phyloP scores from a whole-genome alignment of 495 filamentous ascomycete genomes.

The Neurospora intermedia region DNA sequence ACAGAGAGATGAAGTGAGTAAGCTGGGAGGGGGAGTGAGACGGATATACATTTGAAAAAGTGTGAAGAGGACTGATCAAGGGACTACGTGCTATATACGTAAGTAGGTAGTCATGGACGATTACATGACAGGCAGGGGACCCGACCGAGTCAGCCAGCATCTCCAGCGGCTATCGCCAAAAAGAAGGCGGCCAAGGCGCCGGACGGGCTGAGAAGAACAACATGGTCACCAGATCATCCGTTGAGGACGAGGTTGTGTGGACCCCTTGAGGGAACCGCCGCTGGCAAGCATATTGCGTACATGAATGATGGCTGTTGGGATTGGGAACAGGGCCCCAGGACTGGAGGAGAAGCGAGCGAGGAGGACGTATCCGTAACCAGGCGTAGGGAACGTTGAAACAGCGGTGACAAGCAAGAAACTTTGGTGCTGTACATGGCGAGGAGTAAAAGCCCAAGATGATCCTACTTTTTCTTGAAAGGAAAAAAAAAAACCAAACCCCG shows the following conservation, averaged over 20 bases:
- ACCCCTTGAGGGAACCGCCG: constrained; percentile 10
- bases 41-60: not conserved
- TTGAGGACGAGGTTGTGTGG: constrained; percentile 20
- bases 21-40: not conserved
- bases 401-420: not conserved
- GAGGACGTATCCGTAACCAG: not conserved
- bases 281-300: constrained; percentile 1
- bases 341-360: not conserved
- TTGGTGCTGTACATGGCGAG: not conserved
- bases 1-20: constrained; percentile 7
- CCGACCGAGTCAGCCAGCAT: not conserved
- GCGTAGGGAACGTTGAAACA: not conserved
- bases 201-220: constrained; percentile 20
- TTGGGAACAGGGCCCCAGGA: not conserved
- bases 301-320: not conserved
- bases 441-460: not conserved
- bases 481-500: not conserved
- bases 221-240: constrained; percentile 28
- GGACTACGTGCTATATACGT: not conserved
- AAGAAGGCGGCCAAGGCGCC: constrained; percentile 11
- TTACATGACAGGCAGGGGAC: not conserved
- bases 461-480: not conserved
- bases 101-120: not conserved
- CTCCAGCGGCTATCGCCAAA: not conserved
- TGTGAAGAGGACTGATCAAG: not conserved